Evolutionary conservation across 164 flowering plant genomes (phyloP), one percentile per base, ranked within the genome.

Genomic region (Nelumbo lutea): DNA sequence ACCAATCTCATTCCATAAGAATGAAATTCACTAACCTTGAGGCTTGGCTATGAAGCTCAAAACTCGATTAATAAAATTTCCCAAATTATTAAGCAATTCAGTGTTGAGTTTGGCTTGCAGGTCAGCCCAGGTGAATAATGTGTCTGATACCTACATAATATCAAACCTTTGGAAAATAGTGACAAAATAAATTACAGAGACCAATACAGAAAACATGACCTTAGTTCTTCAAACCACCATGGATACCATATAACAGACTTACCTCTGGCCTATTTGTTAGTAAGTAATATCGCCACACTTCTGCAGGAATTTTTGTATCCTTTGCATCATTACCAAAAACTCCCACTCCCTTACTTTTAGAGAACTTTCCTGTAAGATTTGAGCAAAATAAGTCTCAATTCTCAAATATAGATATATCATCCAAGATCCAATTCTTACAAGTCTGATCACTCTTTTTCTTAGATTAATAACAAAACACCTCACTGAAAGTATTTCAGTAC

Each of bases 281-380:
- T 79, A 95, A 79, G 73, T 95, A 95, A 70, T 95, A 95, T 83
- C 98, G 82, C 97, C 97, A 95, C 3, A 95, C 98, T 88, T 95
- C 97, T 0, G 83, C 81, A 70, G 98, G 97, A 68, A 95, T 95
- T 11, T 78, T 78, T 45, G 98, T 89, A 71, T 89, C 90, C 73
- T 89, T 90, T 60, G 84, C 98, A 83, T 92, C 97, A 83, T 90
- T 92, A 8, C 98, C 98, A 81, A 95, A 95, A 64, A 92, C 94
- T 67, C 97, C 97, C 42, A 92, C 62, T 47, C 98, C 98, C 70
- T 92, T 88, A 70, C 96, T 95, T 83, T 92, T 95, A 59, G 85
- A 82, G 61, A 82, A 82, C 68, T 82, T 82, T 13, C 85, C 99
- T 95, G 82, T 59, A 81, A 27, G 27, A 27, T 45, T 61, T 55